These are phyloP conservation scores for Macaranga tanarius DNA, from an alignment of 441 rosid genomes.

Conservation along the genomic window DNA sequence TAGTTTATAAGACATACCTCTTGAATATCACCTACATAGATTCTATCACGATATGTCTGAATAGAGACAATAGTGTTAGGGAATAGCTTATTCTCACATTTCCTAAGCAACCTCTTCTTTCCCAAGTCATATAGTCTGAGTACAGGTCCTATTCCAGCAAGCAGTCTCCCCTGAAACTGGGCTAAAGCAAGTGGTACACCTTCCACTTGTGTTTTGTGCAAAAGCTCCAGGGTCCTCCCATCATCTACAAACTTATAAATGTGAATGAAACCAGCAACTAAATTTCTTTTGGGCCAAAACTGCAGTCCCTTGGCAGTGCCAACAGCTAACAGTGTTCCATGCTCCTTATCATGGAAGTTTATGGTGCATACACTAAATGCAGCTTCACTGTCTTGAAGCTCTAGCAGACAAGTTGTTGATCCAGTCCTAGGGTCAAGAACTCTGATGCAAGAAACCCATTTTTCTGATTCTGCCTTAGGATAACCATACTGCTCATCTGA, in stretches of 20 bases:
- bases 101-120: slow-evolving; percentile 78
- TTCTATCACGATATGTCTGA: slow-evolving; percentile 88
- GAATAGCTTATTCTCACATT: slow-evolving; percentile 92
- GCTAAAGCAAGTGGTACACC: slow-evolving; percentile 88
- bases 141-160: slow-evolving; percentile 87
- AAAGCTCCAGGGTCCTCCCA: slow-evolving; percentile 77
- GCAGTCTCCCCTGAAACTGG: slow-evolving; percentile 90
- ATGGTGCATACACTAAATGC: slow-evolving; percentile 90
- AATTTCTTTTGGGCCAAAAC: slow-evolving; percentile 75
- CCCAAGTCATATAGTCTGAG: slow-evolving; percentile 94
- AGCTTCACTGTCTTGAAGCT: slow-evolving; percentile 97
- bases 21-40: slow-evolving; percentile 90
- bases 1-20: slow-evolving; percentile 52
- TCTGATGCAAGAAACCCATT: slow-evolving; percentile 98
- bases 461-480: slow-evolving; percentile 87
- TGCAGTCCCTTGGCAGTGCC: slow-evolving; percentile 93
- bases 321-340: slow-evolving; percentile 88
- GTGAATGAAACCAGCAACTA: slow-evolving; percentile 75
- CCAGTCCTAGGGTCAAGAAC: slow-evolving; percentile 89
- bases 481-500: slow-evolving; percentile 97
- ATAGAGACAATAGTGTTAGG: slow-evolving; percentile 77
- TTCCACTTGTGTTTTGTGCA: slow-evolving; percentile 96
- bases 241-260: slow-evolving; percentile 90
- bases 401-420: slow-evolving; percentile 83
- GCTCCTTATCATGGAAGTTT: slow-evolving; percentile 91